Base-by-base conservation (phyloP, 371 early-diverging fungal genomes). In the Apophysomyces ossiformis region DNA sequence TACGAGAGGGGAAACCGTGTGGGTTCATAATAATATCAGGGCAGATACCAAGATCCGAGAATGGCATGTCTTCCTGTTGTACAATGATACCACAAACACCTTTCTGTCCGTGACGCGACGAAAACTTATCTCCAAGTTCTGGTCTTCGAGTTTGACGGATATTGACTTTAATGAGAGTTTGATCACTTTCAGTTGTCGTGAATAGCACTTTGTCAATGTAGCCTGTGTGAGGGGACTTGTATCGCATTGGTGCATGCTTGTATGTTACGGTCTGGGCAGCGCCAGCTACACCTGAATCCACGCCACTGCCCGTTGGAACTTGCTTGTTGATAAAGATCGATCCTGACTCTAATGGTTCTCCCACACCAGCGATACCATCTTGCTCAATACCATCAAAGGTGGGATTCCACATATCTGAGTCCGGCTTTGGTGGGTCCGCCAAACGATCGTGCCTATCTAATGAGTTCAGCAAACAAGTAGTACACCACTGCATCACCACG, bases 21-120 rank as follows among this genome's bases (percentile, higher is more conserved):
- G 99, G 99, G 84, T 99, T 99, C 99, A 99, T 99, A 81, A 99
- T 98, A 60, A 99, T 93, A 79, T 99, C 99, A 2, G 99, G 99
- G 36, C 86, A 86, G 16, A 99, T 87, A 50, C 99, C 99, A 43
- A 87, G 75, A 74, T 99, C 99, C n/a, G 92, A 88, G 81, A 99
- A 99, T 18, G 99, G 99, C 96, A 99, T 93, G 77, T 99, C 99
- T 74, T 95, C 97, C 69, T 96, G 96, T 64, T 92, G 89, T 38
- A 98, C 98, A 76, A 98, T 96, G 63, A 98, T 91, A 59, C 99
- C 99, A 71, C 96, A 95, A 15, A 99, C 99, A 69, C 99, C 99
- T 78, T 99, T 99, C 73, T 99, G 99, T 43, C 99, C 99, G 89
- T 99, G 99, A 67, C 99, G 93, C 57, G 98, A 97, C 26, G 99